Base-by-base conservation (phyloP, 352 stramenopile genomes). In the Globisporangium camurandrum region DNA sequence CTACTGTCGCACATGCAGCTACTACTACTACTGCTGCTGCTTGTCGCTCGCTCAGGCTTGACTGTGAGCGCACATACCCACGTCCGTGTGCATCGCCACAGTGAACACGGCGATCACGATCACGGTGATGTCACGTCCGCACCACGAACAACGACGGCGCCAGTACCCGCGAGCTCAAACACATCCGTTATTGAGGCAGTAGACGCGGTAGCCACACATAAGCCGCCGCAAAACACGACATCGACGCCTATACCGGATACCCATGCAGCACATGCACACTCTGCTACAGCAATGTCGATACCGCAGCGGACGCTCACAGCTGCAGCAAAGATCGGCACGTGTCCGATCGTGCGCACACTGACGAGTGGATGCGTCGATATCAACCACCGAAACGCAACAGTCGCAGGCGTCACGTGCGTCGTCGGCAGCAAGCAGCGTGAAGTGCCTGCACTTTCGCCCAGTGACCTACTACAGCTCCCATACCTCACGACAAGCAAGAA, bases 401-500 rank as follows among this genome's bases (percentile, higher is more conserved):
- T 34, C 30, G 8, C 30, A 6, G 9, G 16, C 17, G 33, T 43
- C 46, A 36, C 53, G 37, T 59, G 53, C 20, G 38, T 59, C 11
- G 38, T 43, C 14, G 46, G 53, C 31, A 46, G 53, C 19, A 22
- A 28, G 7, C 17, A 23, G 14, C 26, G 17, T 3, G 45, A 49
- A 27, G 38, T 52, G 52, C 20, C 38, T 3, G 2, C 22, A 23
- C 14, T n/a, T n/a, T n/a, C n/a, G n/a, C n/a, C n/a, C n/a, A n/a
- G n/a, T n/a, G n/a, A n/a, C n/a, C n/a, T n/a, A n/a, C n/a, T n/a
- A n/a, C n/a, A n/a, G n/a, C n/a, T n/a, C n/a, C n/a, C n/a, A n/a
- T n/a, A n/a, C n/a, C n/a, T 59, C 6, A 9, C 36, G 22, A 36
- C 16, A 2, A 28, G n/a, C n/a, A n/a, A n/a, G n/a, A n/a, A n/a